A percentile compares a stretch with the other conserved stretches of the same genome.
Conservation (phyloP, 352 stramenopile genomes). For the Pythium biforme region DNA sequence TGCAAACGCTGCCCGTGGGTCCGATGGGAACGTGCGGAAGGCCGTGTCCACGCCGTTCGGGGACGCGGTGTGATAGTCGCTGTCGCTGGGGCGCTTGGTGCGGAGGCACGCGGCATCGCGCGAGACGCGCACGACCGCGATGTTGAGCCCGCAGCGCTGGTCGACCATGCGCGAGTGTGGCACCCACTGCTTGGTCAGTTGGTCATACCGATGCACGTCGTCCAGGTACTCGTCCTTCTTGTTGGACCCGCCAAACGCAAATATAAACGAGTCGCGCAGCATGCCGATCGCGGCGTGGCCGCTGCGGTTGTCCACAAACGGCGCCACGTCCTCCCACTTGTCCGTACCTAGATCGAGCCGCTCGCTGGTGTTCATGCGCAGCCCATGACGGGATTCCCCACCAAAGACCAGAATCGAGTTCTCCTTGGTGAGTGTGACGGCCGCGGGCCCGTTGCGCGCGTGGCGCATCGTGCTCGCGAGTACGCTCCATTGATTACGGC, state of each 20-base stretch:
- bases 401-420: conserved; percentile 67
- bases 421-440: conserved; percentile 41
- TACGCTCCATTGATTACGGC: conserved; percentile 43
- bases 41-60: conserved; percentile 4
- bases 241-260: conserved; percentile 69
- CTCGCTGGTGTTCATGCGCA: conserved; percentile 66
- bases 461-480: conserved; percentile 47
- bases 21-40: conserved; percentile 3
- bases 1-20: conserved; percentile 12
- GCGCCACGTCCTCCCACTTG: conserved; percentile 49
- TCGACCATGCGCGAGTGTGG: conserved; percentile 56
- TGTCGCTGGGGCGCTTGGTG: neutral
- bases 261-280: conserved; percentile 66
- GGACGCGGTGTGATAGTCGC: neutral
- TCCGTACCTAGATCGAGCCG: conserved; percentile 39
- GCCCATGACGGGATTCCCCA: conserved; percentile 61
- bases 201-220: conserved; percentile 63
- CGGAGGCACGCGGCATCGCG: conserved; percentile 40
- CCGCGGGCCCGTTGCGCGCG: conserved; percentile 59
- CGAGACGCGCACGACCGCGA: conserved; percentile 47
- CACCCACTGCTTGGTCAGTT: conserved; percentile 60
- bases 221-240: conserved; percentile 77
- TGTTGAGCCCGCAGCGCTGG: conserved; percentile 64
- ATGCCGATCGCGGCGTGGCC: conserved; percentile 63
- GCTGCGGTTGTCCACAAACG: conserved; percentile 62